These are phyloP conservation scores for Asterochloris sp. DNA, from an alignment of 139 green algal genomes.

Conservation along the genomic window DNA sequence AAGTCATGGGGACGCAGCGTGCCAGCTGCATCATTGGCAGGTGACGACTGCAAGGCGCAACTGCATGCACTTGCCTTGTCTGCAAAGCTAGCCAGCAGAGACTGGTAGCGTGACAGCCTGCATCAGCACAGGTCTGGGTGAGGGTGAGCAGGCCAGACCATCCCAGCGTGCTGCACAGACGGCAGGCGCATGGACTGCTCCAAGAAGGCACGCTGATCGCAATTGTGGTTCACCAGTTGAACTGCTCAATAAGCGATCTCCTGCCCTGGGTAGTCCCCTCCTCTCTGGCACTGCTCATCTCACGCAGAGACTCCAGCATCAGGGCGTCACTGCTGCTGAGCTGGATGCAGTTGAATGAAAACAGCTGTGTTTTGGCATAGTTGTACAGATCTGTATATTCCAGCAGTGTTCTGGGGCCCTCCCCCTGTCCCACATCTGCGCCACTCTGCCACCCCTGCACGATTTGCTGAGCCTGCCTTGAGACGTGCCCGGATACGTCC, in stretches of 20 bases:
- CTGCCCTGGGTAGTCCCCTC: neutral
- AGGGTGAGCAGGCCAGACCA: neutral
- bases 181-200: neutral
- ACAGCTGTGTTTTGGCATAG: no score
- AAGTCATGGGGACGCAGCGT: neutral
- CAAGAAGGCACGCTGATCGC: neutral
- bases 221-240: neutral
- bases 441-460: no score
- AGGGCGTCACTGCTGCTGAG: no score
- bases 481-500: no score
- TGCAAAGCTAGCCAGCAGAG: conserved; percentile 3
- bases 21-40: neutral
- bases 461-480: no score
- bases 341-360: no score
- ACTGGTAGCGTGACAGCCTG: conserved; percentile 1
- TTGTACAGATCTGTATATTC: no score
- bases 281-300: neutral
- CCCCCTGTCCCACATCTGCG: no score
- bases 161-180: neutral
- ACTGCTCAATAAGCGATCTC: neutral
- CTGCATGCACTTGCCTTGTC: neutral
- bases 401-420: no score
- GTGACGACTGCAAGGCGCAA: neutral
- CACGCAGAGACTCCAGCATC: neutral
- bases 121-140: neutral